Base-by-base conservation (phyloP, 345 rosid species). In the Citrus hindsii region DNA sequence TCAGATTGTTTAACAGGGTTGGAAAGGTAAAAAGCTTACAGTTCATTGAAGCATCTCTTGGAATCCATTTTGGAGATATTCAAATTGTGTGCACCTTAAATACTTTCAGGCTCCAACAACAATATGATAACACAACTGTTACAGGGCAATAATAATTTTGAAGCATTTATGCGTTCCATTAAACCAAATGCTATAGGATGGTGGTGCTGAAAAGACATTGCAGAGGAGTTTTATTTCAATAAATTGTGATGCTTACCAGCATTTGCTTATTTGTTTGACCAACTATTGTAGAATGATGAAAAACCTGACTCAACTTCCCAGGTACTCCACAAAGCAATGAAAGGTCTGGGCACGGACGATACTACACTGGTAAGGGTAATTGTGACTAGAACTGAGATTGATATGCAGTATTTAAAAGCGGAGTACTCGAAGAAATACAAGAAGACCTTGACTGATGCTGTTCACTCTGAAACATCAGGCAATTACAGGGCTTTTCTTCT, bases 341-440 rank as follows among this genome's bases (percentile, higher is more conserved):
- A 88, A 72, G 97, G 94, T 65, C 73, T 90, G 51, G 94, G 97
- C 21, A 92, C 97, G 0, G 55, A 92, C 56, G 92, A 92, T 71
- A 60, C 76, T 3, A 66, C 91, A 5, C 88, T 92, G 9, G 84
- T 83, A 71, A 87, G 94, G 77, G 84, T 92, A 65, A 87, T 89
- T 4, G 92, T 90, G 74, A 88, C 92, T 3, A 86, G 94, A 83
- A 83, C 94, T 63, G 92, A 90, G 88, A 82, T 92, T 2, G 96
- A 92, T 85, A 88, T 90, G 92, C 92, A 90, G 38, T 86, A 90
- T 60, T 87, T 90, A 75, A 90, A 90, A 76, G 89, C 79, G 0
- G 94, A 92, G 75, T 90, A 92, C 84, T 55, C 38, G 70, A 92
- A 79, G 84, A 90, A 85, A 83, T 88, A 90, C 84, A 83, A 70